These are phyloP conservation scores for Tetrastigma voinierianum DNA, from an alignment of 164 flowering plant genomes.

Conservation along the genomic window DNA sequence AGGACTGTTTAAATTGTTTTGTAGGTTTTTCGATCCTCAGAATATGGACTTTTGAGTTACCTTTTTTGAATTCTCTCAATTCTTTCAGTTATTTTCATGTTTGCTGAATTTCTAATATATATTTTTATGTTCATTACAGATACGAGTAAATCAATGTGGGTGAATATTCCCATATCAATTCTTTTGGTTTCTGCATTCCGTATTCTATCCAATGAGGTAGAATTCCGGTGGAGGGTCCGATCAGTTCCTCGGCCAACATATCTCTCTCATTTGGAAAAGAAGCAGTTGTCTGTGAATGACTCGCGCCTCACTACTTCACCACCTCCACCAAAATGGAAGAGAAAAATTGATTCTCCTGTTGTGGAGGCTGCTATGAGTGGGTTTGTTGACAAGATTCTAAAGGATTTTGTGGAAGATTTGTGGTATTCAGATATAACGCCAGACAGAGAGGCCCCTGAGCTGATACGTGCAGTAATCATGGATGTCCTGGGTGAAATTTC, in stretches of 20 bases:
- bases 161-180: slow-evolving; percentile 80
- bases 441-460: slow-evolving; percentile 85
- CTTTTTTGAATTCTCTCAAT: neutral
- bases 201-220: slow-evolving; percentile 62
- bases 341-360: slow-evolving; percentile 80
- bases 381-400: slow-evolving; percentile 64
- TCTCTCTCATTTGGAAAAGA: slow-evolving; percentile 74
- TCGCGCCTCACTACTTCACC: slow-evolving; percentile 58
- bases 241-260: slow-evolving; percentile 41
- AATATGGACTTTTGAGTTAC: neutral
- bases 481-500: slow-evolving; percentile 87
- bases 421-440: slow-evolving; percentile 94
- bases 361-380: slow-evolving; percentile 84
- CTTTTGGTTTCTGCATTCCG: slow-evolving; percentile 61
- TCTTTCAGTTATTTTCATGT: neutral
- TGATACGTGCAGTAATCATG: slow-evolving; percentile 55
- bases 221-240: slow-evolving; percentile 61
- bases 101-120: neutral
- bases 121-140: slow-evolving; percentile 45
- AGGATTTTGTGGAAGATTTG: slow-evolving; percentile 82
- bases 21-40: neutral
- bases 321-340: slow-evolving; percentile 62
- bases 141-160: slow-evolving; percentile 96
- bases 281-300: slow-evolving; percentile 74
- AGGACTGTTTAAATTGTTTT: neutral